Evolutionary conservation across 257 asterid genomes (phyloP).

Genomic region (Agastache rugosa): DNA sequence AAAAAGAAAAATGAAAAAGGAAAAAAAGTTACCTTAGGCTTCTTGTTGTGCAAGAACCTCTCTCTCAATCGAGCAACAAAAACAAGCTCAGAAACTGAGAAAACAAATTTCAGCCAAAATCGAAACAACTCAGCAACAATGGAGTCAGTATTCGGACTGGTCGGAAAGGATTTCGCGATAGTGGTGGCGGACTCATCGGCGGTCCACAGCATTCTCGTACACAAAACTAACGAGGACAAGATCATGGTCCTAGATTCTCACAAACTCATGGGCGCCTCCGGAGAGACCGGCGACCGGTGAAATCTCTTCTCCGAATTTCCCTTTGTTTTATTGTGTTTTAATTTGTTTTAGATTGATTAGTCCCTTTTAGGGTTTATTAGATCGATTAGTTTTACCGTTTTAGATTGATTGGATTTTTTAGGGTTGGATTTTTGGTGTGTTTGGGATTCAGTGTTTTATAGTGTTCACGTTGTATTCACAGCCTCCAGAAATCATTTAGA

Average conservation of each 20-base stretch:
- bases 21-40: too few species aligned
- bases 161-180: conserved; percentile 84
- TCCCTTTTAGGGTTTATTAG: conserved; percentile 23
- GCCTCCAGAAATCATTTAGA: too few species aligned
- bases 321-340: background rate
- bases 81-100: too few species aligned
- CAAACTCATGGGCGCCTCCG: conserved; percentile 95
- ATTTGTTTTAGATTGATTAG: background rate
- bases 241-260: conserved; percentile 94
- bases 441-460: background rate
- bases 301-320: conserved; percentile 21
- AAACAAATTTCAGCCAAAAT: too few species aligned
- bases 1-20: too few species aligned
- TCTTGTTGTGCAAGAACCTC: too few species aligned
- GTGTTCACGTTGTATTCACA: too few species aligned
- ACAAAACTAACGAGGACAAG: conserved; percentile 95
- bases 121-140: conserved; percentile 33
- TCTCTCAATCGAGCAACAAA: too few species aligned
- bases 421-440: conserved; percentile 18
- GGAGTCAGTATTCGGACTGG: conserved; percentile 96
- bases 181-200: conserved; percentile 97
- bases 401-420: background rate
- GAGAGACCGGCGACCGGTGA: conserved; percentile 97
- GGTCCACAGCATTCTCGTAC: conserved; percentile 92
- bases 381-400: background rate